Percentiles rank a stretch among this genome's conserved stretches.
Conservation (phyloP, 257 asterid species). For the Solanum neorickii region DNA sequence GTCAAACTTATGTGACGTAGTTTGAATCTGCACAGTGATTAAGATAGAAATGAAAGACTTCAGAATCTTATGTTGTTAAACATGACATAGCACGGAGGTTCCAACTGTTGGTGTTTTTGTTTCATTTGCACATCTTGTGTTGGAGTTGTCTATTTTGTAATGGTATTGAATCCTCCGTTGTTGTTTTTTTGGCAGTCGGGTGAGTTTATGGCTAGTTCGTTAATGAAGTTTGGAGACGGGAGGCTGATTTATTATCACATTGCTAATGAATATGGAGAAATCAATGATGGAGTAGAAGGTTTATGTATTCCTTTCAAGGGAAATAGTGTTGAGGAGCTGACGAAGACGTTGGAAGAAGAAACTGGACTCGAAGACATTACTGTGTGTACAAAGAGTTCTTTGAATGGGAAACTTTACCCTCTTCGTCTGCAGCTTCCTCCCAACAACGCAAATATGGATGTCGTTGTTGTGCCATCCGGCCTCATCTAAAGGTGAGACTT, state of each 20-base stretch:
- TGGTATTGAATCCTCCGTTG: not conserved
- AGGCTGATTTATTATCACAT: slow-evolving; percentile 47
- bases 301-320: slow-evolving; percentile 53
- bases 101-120: not conserved
- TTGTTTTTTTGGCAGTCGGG: slow-evolving; percentile 36
- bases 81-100: not conserved
- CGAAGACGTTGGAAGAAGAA: slow-evolving; percentile 45
- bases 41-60: not conserved
- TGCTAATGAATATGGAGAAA: slow-evolving; percentile 59
- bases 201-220: slow-evolving; percentile 49
- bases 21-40: not conserved
- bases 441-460: slow-evolving; percentile 59
- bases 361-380: slow-evolving; percentile 47
- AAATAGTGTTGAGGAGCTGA: slow-evolving; percentile 46
- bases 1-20: not conserved
- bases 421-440: slow-evolving; percentile 96
- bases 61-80: not conserved
- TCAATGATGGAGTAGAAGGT: slow-evolving; percentile 62
- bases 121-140: not conserved
- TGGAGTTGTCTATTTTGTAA: not conserved
- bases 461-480: slow-evolving; percentile 50
- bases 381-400: slow-evolving; percentile 63
- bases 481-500: slow-evolving; percentile 38
- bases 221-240: slow-evolving; percentile 61
- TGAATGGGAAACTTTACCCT: slow-evolving; percentile 82